Conservation (phyloP, 1,284 basidiomycete species). For the Golubevia sp. region DNA sequence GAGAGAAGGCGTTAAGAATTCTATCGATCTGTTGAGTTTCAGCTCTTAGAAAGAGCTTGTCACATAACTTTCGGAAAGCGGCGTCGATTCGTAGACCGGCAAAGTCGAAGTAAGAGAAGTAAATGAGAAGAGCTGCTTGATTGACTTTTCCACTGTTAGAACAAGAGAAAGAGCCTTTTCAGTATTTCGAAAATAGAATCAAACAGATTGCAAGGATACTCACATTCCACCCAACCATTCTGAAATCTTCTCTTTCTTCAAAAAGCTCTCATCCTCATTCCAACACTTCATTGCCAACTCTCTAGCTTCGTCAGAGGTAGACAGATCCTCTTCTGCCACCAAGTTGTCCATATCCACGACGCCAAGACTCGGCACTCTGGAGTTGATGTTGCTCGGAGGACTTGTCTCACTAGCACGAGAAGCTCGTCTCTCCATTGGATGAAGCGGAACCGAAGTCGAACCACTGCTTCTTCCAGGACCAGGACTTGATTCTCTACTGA, state of each 20-base stretch:
- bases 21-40: constrained; percentile 98
- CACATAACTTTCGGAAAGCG: constrained; percentile 87
- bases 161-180: neutral
- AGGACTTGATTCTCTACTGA: no score
- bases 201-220: constrained; percentile 59
- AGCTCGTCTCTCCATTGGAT: no score
- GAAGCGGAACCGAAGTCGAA: no score
- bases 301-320: no score
- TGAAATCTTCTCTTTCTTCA: constrained; percentile 87
- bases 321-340: no score
- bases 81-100: constrained; percentile 77
- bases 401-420: no score
- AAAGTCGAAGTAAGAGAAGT: constrained; percentile 91
- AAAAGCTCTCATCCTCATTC: constrained; percentile 82
- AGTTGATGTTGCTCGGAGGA: no score
- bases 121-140: constrained; percentile 74
- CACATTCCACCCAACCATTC: constrained; percentile 90
- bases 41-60: constrained; percentile 87
- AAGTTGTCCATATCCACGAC: no score
- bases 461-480: no score
- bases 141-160: constrained; percentile 73
- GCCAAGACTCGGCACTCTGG: no score
- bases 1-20: constrained; percentile 87
- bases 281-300: constrained; percentile 79
- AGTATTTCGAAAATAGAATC: neutral